Evolutionary conservation across 1,284 basidiomycete genomes (phyloP), one percentile per base, ranked within the genome.

Genomic region (Amylostereum chailletii): DNA sequence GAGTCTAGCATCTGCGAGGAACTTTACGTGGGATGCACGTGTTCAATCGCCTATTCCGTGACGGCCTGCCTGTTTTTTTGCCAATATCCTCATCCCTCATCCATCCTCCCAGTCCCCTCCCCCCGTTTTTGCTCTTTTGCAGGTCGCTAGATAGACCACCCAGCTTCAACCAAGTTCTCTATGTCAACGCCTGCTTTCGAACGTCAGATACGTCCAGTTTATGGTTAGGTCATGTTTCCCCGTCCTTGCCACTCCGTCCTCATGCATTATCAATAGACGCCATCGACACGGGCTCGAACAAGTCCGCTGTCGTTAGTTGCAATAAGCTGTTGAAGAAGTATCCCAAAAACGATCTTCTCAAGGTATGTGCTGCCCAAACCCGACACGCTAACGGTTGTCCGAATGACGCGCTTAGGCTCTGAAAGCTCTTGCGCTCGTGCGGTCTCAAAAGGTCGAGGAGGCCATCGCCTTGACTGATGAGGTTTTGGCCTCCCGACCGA

Each of bases 271-370:
- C 46, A 30, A 31, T 57, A 92, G 90, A 91, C 74, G 82, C 89
- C 39, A 71, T 93, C 54, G 90, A 92, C 68, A 84, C 80, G 40
- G 80, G 81, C 46, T 88, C 87, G n/a, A 84, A 83, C 69, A 91
- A 91, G 69, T 81, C 84, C 34, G 89, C 88, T 26, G 75, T 92
- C 47, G 77, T 87, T 42, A 72, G 80, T n/a, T 88, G 86, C 68
- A 90, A 89, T 65, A 90, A 91, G 65, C 63, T 90, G 30, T 74
- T 92, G 55, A 92, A 90, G 65, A 88, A 87, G 65, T 75, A 86
- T 54, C 84, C 86, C 19, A 79, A 76, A 59, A 83, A 80, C 62
- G 71, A 76, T 44, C 69, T 89, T n/a, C 67, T 86, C 58, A 88
- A 89, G 73, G 90, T 83, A 52, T 42, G 69, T 57, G 6, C 26